Percentiles rank a stretch among this genome's conserved stretches.
These are phyloP conservation scores for Pythium oligandrum DNA, from an alignment of 352 stramenopile species.

Conservation along the genomic window DNA sequence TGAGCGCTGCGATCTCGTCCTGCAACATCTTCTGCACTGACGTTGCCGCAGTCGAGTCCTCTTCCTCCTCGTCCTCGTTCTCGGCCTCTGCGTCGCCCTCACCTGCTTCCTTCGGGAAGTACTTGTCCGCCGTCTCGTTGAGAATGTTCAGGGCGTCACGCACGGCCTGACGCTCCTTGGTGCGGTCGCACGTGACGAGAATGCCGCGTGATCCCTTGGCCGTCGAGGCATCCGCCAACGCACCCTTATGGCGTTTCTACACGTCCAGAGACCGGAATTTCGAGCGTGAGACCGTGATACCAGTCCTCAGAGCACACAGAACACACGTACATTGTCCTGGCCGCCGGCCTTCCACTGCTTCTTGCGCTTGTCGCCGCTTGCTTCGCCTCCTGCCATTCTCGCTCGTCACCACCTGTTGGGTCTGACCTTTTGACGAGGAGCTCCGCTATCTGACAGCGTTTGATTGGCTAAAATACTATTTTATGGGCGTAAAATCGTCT, in stretches of 20 bases:
- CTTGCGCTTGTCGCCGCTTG: constrained; percentile 42
- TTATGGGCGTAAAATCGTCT: neutral
- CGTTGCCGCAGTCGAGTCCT: constrained; percentile 13
- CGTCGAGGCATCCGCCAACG: constrained; percentile 33
- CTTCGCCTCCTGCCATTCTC: constrained; percentile 15
- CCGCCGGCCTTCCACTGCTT: constrained; percentile 36
- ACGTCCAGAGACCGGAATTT: neutral
- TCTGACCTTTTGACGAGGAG: no score
- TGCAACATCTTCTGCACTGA: constrained; percentile 65
- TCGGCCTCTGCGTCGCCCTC: constrained; percentile 17
- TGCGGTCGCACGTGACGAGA: constrained; percentile 74
- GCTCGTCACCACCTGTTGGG: neutral
- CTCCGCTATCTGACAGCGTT: neutral
- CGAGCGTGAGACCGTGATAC: neutral
- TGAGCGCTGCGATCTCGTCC: constrained; percentile 60
- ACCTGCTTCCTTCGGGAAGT: constrained; percentile 31
- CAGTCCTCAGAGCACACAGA: neutral
- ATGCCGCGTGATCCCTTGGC: constrained; percentile 58
- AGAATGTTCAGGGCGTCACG: constrained; percentile 68
- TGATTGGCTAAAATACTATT: constrained; percentile 8
- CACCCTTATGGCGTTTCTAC: constrained; percentile 62
- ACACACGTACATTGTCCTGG: constrained; percentile 12
- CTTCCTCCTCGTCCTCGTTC: constrained; percentile 6
- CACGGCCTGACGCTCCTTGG: constrained; percentile 69
- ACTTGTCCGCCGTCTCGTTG: constrained; percentile 66